These are phyloP conservation scores for Grammothele lineata DNA, from an alignment of 768 basidiomycete genomes.

Conservation along the genomic window DNA sequence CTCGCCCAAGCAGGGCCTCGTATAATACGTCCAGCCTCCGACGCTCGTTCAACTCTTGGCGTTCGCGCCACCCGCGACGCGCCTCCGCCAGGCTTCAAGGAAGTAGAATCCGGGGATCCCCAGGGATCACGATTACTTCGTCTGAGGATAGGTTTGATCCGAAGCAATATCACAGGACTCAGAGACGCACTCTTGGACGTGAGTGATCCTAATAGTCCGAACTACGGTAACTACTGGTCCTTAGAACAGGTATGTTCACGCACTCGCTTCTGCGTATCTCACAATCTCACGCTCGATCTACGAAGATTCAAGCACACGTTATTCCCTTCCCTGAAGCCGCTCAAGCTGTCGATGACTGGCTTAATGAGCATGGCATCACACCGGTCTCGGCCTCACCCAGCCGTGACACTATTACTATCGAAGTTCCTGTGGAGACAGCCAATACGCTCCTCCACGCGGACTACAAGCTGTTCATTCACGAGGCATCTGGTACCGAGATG, in stretches of 20 bases:
- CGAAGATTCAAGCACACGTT: conserved; percentile 20
- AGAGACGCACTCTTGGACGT: conserved; percentile 27
- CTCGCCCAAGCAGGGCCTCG: too few relatives aligned
- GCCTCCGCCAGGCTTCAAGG: too few relatives aligned
- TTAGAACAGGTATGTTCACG: conserved; percentile 40
- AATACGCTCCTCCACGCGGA: conserved; percentile 31
- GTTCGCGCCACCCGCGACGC: too few relatives aligned
- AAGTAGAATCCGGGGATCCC: too few relatives aligned
- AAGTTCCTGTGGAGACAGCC: conserved; percentile 27
- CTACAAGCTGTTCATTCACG: conserved; percentile 29
- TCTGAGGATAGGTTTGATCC: too few relatives aligned
- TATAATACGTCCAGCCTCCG: too few relatives aligned
- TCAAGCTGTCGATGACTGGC: conserved; percentile 22
- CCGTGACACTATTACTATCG: conserved; percentile 30
- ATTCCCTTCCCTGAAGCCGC: conserved; percentile 22
- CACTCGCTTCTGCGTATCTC: too few relatives aligned
- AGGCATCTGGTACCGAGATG: conserved; percentile 21
- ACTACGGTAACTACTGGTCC: conserved; percentile 49
- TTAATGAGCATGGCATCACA: conserved; percentile 21
- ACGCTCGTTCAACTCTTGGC: too few relatives aligned
- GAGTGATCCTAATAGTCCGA: conserved; percentile 26
- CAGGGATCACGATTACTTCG: too few relatives aligned
- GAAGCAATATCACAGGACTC: too few relatives aligned
- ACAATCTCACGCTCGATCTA: background rate
- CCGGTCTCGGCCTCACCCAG: conserved; percentile 19